phyloP scores from a whole-genome alignment of 345 rosid genomes.

The Raphanus raphanistrum region DNA sequence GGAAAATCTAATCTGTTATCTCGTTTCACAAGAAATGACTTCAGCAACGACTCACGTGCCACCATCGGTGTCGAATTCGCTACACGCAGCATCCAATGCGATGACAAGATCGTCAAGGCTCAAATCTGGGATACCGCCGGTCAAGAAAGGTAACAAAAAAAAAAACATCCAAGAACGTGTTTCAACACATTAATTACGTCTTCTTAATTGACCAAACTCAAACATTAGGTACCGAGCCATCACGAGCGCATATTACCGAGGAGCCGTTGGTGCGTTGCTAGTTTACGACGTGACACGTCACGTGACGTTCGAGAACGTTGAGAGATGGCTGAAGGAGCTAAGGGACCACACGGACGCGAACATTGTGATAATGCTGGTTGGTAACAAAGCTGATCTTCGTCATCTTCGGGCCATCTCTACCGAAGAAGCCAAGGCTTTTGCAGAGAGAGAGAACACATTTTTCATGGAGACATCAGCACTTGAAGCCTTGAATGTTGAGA shows the following conservation, averaged over 20 bases:
- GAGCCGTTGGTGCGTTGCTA: background rate
- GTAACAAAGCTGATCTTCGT: slow-evolving; percentile 84
- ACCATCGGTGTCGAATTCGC: background rate
- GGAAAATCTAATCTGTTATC: background rate
- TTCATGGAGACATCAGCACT: background rate
- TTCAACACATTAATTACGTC: background rate
- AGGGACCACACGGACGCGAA: background rate
- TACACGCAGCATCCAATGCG: background rate
- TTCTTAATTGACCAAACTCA: background rate
- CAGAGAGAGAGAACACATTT: background rate
- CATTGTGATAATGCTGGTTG: slow-evolving; percentile 22
- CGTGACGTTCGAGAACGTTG: background rate
- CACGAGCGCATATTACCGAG: background rate
- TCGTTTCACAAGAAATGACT: background rate
- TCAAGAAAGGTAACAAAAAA: background rate
- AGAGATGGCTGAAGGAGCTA: background rate
- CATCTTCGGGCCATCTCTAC: slow-evolving; percentile 43
- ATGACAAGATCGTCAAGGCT: background rate
- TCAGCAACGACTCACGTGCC: background rate
- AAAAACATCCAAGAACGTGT: background rate
- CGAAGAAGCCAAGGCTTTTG: background rate
- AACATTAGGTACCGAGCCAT: background rate
- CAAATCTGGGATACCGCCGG: background rate
- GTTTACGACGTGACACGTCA: background rate
- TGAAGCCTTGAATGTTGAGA: background rate